Evolutionary conservation across 1,139 yeast species (phyloP).

Genomic region (Geotrichum candidum): DNA sequence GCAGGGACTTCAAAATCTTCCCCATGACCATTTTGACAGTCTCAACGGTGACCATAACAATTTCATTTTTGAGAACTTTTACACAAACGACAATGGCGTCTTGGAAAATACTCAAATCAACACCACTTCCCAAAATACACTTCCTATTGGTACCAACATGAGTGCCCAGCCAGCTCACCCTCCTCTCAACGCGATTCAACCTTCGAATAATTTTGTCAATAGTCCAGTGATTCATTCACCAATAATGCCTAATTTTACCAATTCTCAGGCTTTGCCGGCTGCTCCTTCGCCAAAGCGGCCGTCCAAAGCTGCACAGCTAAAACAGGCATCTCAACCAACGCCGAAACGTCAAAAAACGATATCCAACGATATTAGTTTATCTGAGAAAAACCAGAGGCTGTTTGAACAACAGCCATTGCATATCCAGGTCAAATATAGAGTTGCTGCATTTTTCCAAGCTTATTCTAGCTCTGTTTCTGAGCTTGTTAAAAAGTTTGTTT

Average conservation of each 20-base stretch:
- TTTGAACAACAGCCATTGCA: slow-evolving; percentile 13
- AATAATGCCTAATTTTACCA: background rate
- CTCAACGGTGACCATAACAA: background rate
- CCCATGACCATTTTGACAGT: background rate
- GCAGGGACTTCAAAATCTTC: background rate
- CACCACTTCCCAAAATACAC: background rate
- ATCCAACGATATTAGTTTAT: background rate
- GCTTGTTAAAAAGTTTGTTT: slow-evolving; percentile 7
- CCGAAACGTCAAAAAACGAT: slow-evolving; percentile 3
- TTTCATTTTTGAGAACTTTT: background rate
- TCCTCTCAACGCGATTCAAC: background rate
- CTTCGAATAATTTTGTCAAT: background rate
- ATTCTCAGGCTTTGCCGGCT: background rate
- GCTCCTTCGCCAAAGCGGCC: background rate
- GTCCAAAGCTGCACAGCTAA: background rate
- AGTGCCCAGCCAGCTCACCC: background rate
- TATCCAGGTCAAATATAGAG: slow-evolving; percentile 11
- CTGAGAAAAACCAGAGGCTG: slow-evolving; percentile 7
- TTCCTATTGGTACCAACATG: background rate
- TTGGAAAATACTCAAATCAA: background rate
- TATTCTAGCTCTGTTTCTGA: slow-evolving; percentile 10
- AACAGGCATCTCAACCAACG: background rate
- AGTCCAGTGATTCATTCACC: background rate
- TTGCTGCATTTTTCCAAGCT: slow-evolving; percentile 11
- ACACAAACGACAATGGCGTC: background rate